phyloP scores from a whole-genome alignment of 768 basidiomycete species.

The Sarcodon sp. region DNA sequence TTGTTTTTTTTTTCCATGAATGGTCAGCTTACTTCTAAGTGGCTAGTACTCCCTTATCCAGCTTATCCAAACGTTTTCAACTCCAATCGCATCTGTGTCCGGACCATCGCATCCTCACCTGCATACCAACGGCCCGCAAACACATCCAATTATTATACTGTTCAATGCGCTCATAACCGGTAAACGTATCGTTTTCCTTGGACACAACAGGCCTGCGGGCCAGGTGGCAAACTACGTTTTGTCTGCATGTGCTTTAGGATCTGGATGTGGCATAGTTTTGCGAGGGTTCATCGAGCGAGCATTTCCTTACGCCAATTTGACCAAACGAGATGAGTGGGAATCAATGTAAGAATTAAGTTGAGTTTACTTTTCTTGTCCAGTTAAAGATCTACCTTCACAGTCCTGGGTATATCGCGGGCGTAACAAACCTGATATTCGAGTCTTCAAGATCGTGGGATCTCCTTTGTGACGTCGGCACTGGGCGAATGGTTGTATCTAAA shows the following conservation, averaged over 20 bases:
- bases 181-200: constrained; percentile 93
- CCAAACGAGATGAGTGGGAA: constrained; percentile 83
- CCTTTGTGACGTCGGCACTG: constrained; percentile 81
- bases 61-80: constrained; percentile 74
- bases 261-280: constrained; percentile 76
- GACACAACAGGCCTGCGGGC: constrained; percentile 80
- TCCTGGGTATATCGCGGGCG: constrained; percentile 91
- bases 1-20: not conserved
- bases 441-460: constrained; percentile 84
- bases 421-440: constrained; percentile 96
- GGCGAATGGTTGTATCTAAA: constrained; percentile 77
- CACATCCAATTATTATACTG: constrained; percentile 89
- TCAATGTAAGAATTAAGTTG: constrained; percentile 45
- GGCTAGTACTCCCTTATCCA: constrained; percentile 83
- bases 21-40: not conserved
- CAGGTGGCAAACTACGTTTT: constrained; percentile 87
- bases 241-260: constrained; percentile 87
- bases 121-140: constrained; percentile 81
- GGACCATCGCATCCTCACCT: constrained; percentile 85
- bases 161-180: constrained; percentile 94
- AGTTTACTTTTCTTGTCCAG: not conserved
- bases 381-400: constrained; percentile 21
- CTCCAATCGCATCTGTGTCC: constrained; percentile 40
- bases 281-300: constrained; percentile 83
- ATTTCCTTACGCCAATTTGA: constrained; percentile 92